These are phyloP conservation scores for Barbatosphaeria neglecta DNA, from an alignment of 495 filamentous ascomycete genomes.

Conservation along the genomic window DNA sequence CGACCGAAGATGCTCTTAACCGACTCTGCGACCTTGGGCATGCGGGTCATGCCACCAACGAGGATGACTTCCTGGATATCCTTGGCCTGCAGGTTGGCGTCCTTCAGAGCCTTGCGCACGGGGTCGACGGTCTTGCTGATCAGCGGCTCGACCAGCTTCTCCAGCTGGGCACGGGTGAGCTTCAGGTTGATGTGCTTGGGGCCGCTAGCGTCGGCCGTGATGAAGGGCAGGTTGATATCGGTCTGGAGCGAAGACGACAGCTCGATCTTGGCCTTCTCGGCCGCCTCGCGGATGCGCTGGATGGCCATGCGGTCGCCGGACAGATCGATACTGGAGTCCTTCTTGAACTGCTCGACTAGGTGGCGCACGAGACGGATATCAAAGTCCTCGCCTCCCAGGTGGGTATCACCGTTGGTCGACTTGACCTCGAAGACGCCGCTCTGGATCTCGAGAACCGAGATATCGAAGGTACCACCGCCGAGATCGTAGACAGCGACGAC, in stretches of 20 bases:
- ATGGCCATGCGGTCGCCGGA: conserved; percentile 95
- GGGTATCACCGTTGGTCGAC: conserved; percentile 97
- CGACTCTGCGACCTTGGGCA: conserved; percentile 97
- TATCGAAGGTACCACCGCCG: conserved; percentile 98
- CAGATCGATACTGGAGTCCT: conserved; percentile 84
- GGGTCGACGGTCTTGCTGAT: conserved; percentile 81
- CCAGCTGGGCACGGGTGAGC: conserved; percentile 86
- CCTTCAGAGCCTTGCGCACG: conserved; percentile 94
- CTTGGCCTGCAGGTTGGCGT: conserved; percentile 84
- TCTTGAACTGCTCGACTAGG: conserved; percentile 93
- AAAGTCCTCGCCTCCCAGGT: conserved; percentile 97
- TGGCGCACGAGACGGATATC: conserved; percentile 93
- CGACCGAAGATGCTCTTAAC: conserved; percentile 97
- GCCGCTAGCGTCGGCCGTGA: conserved; percentile 86
- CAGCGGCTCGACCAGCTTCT: conserved; percentile 83
- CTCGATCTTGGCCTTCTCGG: conserved; percentile 99
- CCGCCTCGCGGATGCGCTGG: conserved; percentile 97
- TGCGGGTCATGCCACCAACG: conserved; percentile 99
- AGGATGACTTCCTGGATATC: conserved; percentile 99
- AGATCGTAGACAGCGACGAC: conserved; percentile 95
- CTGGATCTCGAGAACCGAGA: conserved; percentile 94
- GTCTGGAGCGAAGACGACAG: conserved; percentile 93
- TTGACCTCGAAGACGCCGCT: conserved; percentile 98
- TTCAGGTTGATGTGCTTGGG: conserved; percentile 97
- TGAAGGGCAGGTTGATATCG: conserved; percentile 98